Evolutionary conservation across 805 yeast species (phyloP).

Genomic region (Candida endomychidarum): DNA sequence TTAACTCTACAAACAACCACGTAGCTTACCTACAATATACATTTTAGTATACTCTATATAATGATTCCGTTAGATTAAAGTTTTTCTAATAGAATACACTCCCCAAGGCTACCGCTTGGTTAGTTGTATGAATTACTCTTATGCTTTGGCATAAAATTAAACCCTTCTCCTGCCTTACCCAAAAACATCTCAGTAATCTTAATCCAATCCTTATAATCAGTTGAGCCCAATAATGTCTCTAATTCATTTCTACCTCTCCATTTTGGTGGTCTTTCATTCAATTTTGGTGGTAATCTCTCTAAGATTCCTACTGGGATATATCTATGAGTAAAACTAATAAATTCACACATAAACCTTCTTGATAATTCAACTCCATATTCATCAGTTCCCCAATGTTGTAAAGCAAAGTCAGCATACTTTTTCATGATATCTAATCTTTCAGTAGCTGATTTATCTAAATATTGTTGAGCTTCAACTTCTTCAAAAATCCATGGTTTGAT

Average conservation of each 20-base stretch:
- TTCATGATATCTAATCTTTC: slow-evolving; percentile 80
- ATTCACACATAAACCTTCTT: slow-evolving; percentile 91
- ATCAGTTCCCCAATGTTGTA: slow-evolving; percentile 98
- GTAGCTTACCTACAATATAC: not conserved
- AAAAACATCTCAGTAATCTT: slow-evolving; percentile 92
- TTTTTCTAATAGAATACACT: too few relatives aligned
- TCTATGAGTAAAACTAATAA: slow-evolving; percentile 88
- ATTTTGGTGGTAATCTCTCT: slow-evolving; percentile 81
- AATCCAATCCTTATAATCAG: slow-evolving; percentile 92
- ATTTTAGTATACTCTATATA: not conserved
- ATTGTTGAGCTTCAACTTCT: slow-evolving; percentile 86
- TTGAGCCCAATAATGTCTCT: slow-evolving; percentile 84
- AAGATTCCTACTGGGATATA: slow-evolving; percentile 92
- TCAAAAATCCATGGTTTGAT: slow-evolving; percentile 99
- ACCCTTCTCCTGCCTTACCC: slow-evolving; percentile 76
- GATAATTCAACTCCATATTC: slow-evolving; percentile 88
- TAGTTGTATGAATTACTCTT: slow-evolving; percentile 77
- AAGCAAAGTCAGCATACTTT: slow-evolving; percentile 72
- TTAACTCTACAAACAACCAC: too few relatives aligned
- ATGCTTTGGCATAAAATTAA: slow-evolving; percentile 88
- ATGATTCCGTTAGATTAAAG: too few relatives aligned
- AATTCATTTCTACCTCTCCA: slow-evolving; percentile 93
- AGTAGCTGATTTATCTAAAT: slow-evolving; percentile 84
- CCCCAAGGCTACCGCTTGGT: not conserved
- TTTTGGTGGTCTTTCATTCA: slow-evolving; percentile 90